A percentile compares a stretch with the other conserved stretches of the same genome.
Conservation (phyloP, 2,329 filamentous ascomycete species). For the Pseudopyricularia cyperi region DNA sequence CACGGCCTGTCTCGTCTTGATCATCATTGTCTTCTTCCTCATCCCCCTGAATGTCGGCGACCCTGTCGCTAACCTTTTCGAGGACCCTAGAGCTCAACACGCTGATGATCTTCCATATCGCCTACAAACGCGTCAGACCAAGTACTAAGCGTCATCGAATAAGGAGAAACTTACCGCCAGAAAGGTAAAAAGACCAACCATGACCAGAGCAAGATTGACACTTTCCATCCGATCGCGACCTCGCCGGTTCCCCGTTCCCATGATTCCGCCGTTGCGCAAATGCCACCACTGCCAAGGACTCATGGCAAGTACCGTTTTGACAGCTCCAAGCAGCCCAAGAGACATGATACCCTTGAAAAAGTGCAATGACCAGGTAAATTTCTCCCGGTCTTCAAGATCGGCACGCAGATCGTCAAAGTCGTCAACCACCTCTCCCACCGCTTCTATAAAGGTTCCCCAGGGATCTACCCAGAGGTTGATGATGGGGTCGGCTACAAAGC, state of each 20-base stretch:
- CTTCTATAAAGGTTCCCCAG: conserved; percentile 42
- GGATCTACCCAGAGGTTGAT: conserved; percentile 82
- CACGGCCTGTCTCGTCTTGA: conserved; percentile 4
- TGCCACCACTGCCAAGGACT: conserved; percentile 69
- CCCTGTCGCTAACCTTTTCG: conserved; percentile 63
- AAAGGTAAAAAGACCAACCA: conserved; percentile 71
- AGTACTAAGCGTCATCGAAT: background rate
- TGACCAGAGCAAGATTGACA: conserved; percentile 65
- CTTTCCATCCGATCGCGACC: conserved; percentile 65
- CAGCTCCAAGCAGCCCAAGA: conserved; percentile 71
- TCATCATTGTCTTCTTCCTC: conserved; percentile 33
- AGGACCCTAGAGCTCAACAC: conserved; percentile 60
- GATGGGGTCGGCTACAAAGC: conserved; percentile 86
- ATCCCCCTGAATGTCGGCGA: conserved; percentile 66
- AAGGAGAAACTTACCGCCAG: conserved; percentile 47
- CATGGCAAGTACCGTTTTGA: conserved; percentile 66
- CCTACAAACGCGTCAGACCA: conserved; percentile 28
- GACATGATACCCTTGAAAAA: conserved; percentile 86
- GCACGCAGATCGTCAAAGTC: conserved; percentile 7
- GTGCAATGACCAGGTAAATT: conserved; percentile 62
- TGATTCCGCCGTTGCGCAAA: conserved; percentile 47
- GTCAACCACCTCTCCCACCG: conserved; percentile 29
- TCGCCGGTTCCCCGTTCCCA: conserved; percentile 31
- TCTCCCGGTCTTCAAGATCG: conserved; percentile 30
- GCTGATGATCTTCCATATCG: conserved; percentile 71